Conservation (phyloP, 148 eudicot species). For the Rhododendron mucronatum region DNA sequence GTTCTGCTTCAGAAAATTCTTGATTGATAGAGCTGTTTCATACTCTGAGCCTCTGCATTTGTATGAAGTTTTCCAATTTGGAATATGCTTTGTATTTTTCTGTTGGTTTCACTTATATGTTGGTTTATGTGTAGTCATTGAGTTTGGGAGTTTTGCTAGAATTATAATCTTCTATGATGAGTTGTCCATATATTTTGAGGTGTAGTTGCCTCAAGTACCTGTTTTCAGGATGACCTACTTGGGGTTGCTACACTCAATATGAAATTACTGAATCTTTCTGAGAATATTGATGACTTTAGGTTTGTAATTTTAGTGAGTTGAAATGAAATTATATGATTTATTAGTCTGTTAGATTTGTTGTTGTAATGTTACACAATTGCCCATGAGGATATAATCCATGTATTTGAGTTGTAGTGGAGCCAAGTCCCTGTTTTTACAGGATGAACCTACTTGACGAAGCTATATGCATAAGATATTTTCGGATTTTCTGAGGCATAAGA, state of each 20-base stretch:
- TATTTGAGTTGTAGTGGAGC: slow-evolving; percentile 47
- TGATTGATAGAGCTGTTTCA: slow-evolving; percentile 75
- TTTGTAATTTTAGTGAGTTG: background rate
- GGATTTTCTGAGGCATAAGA: slow-evolving; percentile 48
- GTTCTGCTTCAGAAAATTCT: slow-evolving; percentile 95
- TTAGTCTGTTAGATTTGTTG: background rate
- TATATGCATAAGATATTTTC: slow-evolving; percentile 32
- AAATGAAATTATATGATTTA: background rate
- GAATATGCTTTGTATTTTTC: background rate
- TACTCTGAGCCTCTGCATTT: slow-evolving; percentile 41
- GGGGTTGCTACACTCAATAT: background rate
- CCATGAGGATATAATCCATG: slow-evolving; percentile 44
- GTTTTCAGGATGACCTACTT: background rate
- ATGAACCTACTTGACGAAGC: slow-evolving; percentile 45
- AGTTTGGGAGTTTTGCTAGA: background rate
- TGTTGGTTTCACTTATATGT: background rate
- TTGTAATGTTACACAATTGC: background rate
- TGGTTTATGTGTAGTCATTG: background rate
- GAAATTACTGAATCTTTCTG: background rate
- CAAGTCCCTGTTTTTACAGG: slow-evolving; percentile 51
- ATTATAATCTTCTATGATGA: background rate
- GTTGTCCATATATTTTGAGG: background rate
- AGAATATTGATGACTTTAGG: background rate
- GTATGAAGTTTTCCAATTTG: background rate
- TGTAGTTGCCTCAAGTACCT: background rate